Evolutionary conservation across 108 stramenopile genomes (phyloP), one percentile per base, ranked within the genome.

Genomic region (Nitzschia inconspicua): DNA sequence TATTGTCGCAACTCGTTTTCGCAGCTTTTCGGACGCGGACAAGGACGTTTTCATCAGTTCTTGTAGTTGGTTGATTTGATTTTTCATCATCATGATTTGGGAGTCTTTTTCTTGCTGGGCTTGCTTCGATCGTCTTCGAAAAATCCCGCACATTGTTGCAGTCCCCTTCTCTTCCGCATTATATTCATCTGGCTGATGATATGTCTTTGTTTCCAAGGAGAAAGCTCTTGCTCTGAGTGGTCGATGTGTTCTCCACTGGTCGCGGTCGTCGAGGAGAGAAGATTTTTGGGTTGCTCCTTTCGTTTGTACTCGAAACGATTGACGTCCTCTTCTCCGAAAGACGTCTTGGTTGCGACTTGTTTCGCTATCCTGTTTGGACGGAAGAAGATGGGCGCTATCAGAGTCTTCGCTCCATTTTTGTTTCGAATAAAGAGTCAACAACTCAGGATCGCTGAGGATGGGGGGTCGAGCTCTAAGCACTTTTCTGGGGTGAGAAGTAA

Each of bases 1-100:
- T 11, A 50, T 56, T 13, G 58, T 50, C 11, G 55, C 40, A 6
- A 72, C 28, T 35, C 57, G 24, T 14, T 64, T 63, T 16, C 63
- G 32, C 13, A 64, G 48, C 48, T 59, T 55, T 41, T 72, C 63
- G 7, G 62, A 57, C 6, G 62, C 44, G 43, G 57, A 30, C 24
- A 72, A 27, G 1, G 70, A 72, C 8, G 44, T 28, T 6, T 32
- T 57, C 62, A 72, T 59, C 70, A 64, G 42, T 0, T 14, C 48
- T 5, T 72, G 62, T 3, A 72, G 62, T 27, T 64, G 56, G 20
- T 58, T 2, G 18, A 72, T 47, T 31, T 64, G 44, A 9, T 51
- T 20, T 30, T 54, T 40, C 70, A 72, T 42, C 6, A 41, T 18
- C n/a, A 63, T 56, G 51, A 64, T 28, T 16, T 62, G 46, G 16